Evolutionary conservation across 768 basidiomycete species (phyloP), one percentile per base, ranked within the genome.

Genomic region (Tylopilus felleus): DNA sequence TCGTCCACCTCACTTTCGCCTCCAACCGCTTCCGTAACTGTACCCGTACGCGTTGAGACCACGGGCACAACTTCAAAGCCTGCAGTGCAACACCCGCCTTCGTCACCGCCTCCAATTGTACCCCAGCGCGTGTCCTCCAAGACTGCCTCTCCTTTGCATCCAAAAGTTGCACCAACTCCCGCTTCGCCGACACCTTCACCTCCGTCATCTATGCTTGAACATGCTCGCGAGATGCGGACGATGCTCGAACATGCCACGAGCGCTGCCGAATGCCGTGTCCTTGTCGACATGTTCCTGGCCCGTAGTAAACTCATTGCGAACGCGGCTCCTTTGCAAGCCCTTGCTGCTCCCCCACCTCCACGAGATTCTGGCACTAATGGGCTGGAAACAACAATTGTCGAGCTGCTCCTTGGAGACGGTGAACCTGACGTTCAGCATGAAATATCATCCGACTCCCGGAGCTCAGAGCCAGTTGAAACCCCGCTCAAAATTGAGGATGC

Each of bases 241-340:
- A 74, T 89, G 52, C 70, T 95, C 17, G 70, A 79, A 9, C 80
- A 73, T 47, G 91, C 93, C 14, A 86, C 86, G 2, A 83, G 78
- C 40, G 88, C 81, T 43, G 84, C 86, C 55, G 93, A 96, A 73
- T 93, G 92, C 65, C 88, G 89, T 47, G 74, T 94, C 40, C 83
- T 95, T 52, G 77, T 93, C 27, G 86, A 91, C 58, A 88, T 92
- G 76, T 88, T 90, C 72, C 74, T 96, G 53, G 77, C 82, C 13
- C 83, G 83, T 58, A 77, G 78, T 49, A 83, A 82, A 17, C 76
- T 77, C 41, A 49, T 71, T 12, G 21, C 66, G 21, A 71, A 74
- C 29, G 56, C 67, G 23, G 65, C 72, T 63, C 44, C 57, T 39
- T 49, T 51, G 21, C 67, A 68, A 28, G 64, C 66, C 12, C 66